Evolutionary conservation across 2,329 filamentous ascomycete species (phyloP), one percentile per base, ranked within the genome.

Genomic region (Corinectria fuckeliana): DNA sequence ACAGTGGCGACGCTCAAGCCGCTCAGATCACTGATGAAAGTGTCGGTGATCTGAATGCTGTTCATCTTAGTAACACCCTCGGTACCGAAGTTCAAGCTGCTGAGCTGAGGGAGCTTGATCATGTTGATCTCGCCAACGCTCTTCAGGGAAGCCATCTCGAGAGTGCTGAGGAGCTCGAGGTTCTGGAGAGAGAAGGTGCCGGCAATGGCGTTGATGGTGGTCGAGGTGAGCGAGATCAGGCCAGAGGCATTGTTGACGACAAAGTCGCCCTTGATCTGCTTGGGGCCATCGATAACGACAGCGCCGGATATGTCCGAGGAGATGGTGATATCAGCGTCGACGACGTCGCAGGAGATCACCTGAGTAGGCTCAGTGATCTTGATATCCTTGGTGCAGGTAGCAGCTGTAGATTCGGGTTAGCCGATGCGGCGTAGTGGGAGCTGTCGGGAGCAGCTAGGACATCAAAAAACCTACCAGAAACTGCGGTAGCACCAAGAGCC

Each of bases 1-100:
- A 92, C 88, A n/a, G 84, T 83, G 64, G 86, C 78, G 65, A 98
- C 83, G 75, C 92, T 90, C 75, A 99, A 91, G 73, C 92, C 93
- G 67, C 89, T 83, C 60, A 99, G 85, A 66, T 85, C 87, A 75
- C 81, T 85, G 69, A 99, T 86, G 77, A 89, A 88, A 50, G 95
- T 99, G 82, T 99, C 95, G 78, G 88, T 85, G 75, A 99, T 93
- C 68, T 81, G 78, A 69, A 99, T 85, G 64, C 80, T 84, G 65
- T 79, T 80, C 60, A 91, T 91, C 75, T 87, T 81, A 69, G 83
- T 87, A 71, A 98, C 82, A 72, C 82, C 81, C 13, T 78, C 72
- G 57, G 77, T 80, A 64, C 82, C 82, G 67, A 87, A 81, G 32
- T 76, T 78, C 32, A 85, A 70, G 42, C 69, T 67, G 58, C 78